Conservation (phyloP, 495 filamentous ascomycete genomes). For the Letharia columbiana region DNA sequence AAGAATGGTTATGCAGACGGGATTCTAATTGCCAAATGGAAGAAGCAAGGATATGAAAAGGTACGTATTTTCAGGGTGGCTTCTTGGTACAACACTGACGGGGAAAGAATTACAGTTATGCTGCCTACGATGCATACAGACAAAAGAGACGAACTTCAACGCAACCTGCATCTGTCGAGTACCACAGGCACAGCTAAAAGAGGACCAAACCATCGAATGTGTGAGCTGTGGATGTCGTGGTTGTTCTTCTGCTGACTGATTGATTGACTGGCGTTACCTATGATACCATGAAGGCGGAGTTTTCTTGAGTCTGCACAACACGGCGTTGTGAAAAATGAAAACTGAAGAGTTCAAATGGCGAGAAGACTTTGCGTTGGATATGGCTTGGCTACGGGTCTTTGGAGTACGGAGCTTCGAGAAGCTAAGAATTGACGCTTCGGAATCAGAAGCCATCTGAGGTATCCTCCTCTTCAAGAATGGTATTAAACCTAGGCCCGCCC, state of each 20-base stretch:
- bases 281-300: background rate
- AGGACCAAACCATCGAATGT: constrained; percentile 83
- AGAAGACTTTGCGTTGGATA: background rate
- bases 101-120: constrained; percentile 51
- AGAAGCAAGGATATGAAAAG: constrained; percentile 99
- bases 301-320: background rate
- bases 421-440: background rate
- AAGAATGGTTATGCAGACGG: constrained; percentile 96
- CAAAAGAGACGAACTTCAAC: constrained; percentile 98
- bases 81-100: background rate
- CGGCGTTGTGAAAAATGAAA: constrained; percentile 3
- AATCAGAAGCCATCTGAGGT: constrained; percentile 31
- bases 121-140: constrained; percentile 93
- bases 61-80: constrained; percentile 35
- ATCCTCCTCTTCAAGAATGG: constrained; percentile 62
- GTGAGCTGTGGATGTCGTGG: constrained; percentile 94
- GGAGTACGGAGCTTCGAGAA: background rate
- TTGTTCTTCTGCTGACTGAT: constrained; percentile 79
- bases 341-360: background rate
- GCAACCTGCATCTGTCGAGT: constrained; percentile 96
- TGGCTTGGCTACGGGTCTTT: background rate
- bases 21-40: constrained; percentile 97
- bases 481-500: constrained; percentile 35
- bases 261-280: constrained; percentile 45
- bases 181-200: constrained; percentile 82